Base-by-base conservation (phyloP, 805 yeast genomes). In the Candida mattraensis region DNA sequence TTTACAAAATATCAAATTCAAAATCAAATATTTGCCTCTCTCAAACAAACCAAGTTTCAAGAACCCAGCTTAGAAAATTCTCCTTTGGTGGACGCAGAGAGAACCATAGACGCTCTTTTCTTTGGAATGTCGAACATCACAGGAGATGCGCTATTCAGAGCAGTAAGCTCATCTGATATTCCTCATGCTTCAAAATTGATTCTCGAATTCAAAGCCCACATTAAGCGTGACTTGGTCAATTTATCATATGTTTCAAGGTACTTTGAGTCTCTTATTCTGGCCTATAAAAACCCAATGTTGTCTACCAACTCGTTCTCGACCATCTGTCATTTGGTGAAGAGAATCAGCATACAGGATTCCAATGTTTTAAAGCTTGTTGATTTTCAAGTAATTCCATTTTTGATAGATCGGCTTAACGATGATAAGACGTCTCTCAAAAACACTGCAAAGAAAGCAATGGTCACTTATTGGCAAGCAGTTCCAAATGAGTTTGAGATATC, bases 321-420 rank as follows among this genome's bases (percentile, higher is more conserved):
- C 0, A 51, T 76, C 4, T 75, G 79, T 31, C 82, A 78, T 48
- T 54, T 78, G 34, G 69, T 78, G 19, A 78, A 76, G 39, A 58
- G 84, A 14, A 73, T 78, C 5, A 70, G 77, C 30, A 72, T 76
- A 56, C 84, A 78, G 55, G 81, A 77, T 45, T 57, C 66, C 2
- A 50, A 55, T 7, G 62, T 70, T 0, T 58, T 78, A 27, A 61
- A 60, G 40, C 53, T 58, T 2, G 70, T 71, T 24, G 64, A 72
- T 24, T 64, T 61, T 35, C 54, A 64, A 16, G 70, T 75, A 3
- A 52, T 79, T 4, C 84, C 84, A 2, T 65, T 74, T 5, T 46
- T 79, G n/a, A 54, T 78, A 9, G 65, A 64, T 30, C 59, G 70
- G 23, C 52, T 79, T 21, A 66, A 67, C 5, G 78, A 72, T 40